Percentiles rank a stretch among this genome's conserved stretches.
Evolutionary conservation across 129 eudicot species (phyloP).

Genomic region (Helianthus tuberosus): DNA sequence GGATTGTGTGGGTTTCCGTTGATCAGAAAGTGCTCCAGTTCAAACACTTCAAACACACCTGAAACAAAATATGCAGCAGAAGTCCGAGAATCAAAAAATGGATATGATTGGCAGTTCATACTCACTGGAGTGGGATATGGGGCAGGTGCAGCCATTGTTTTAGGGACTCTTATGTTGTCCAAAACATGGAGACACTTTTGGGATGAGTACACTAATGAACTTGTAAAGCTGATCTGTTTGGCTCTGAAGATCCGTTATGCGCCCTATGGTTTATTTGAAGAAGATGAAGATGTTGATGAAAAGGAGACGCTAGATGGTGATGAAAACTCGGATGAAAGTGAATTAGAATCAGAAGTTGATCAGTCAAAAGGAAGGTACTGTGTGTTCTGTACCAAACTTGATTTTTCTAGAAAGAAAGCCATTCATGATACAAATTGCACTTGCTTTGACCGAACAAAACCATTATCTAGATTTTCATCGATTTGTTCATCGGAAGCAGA

Average conservation of each 20-base stretch:
- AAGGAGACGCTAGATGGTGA: slow-evolving; percentile 35
- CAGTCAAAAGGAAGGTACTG: slow-evolving; percentile 58
- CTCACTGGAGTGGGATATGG: slow-evolving; percentile 74
- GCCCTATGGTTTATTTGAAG: slow-evolving; percentile 41
- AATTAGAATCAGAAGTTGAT: slow-evolving; percentile 32
- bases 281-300: slow-evolving; percentile 40
- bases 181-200: slow-evolving; percentile 46
- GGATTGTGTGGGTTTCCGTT: slow-evolving; percentile 61
- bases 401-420: slow-evolving; percentile 45
- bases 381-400: slow-evolving; percentile 80
- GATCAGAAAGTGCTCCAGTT: slow-evolving; percentile 11
- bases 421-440: slow-evolving; percentile 62
- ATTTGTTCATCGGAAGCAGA: slow-evolving; percentile 45
- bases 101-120: slow-evolving; percentile 58
- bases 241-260: slow-evolving; percentile 29
- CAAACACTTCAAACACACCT: not conserved
- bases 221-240: slow-evolving; percentile 35
- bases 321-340: slow-evolving; percentile 47
- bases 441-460: slow-evolving; percentile 52
- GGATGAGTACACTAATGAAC: slow-evolving; percentile 40
- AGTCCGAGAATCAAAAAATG: not conserved
- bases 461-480: slow-evolving; percentile 40
- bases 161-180: slow-evolving; percentile 53
- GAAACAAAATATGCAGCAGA: slow-evolving; percentile 10
- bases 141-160: slow-evolving; percentile 58